These are phyloP conservation scores for Leccinum incarnatum DNA, from an alignment of 768 basidiomycete species.

Conservation along the genomic window DNA sequence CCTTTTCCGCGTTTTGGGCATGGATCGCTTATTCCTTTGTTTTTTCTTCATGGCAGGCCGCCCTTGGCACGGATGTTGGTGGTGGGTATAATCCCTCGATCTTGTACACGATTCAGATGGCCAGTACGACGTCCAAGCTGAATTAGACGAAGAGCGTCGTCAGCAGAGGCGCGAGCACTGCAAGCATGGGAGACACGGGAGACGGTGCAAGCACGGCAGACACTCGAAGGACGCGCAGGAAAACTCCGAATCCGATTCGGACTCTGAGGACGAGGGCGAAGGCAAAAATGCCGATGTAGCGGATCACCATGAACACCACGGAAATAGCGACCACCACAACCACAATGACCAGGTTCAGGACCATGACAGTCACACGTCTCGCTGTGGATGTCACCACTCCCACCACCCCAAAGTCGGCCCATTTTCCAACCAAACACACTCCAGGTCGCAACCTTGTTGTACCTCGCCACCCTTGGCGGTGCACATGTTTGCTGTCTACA, in stretches of 20 bases:
- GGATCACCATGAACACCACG: not conserved
- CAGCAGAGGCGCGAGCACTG: not conserved
- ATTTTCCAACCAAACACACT: conserved; percentile 60
- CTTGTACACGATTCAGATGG: conserved; percentile 68
- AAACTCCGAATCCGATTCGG: not conserved
- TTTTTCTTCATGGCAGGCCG: conserved; percentile 51
- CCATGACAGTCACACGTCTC: not conserved
- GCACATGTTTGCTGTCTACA: conserved; percentile 74
- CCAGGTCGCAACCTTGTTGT: conserved; percentile 66
- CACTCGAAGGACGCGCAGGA: not conserved
- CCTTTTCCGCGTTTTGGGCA: not conserved
- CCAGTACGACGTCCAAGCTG: conserved; percentile 64
- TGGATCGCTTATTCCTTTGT: not conserved
- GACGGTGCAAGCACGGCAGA: not conserved
- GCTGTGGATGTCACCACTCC: not conserved
- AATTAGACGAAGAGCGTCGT: conserved; percentile 16
- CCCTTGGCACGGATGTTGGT: conserved; percentile 86
- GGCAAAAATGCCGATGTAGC: not conserved
- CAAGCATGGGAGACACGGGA: not conserved
- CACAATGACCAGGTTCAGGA: not conserved
- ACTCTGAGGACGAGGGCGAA: not conserved
- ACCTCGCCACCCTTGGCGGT: conserved; percentile 89
- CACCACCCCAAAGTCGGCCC: not conserved
- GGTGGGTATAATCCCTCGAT: conserved; percentile 84
- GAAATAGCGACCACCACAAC: not conserved